Evolutionary conservation across 306 rosid species (phyloP).

Genomic region (Mimosa bimucronata): DNA sequence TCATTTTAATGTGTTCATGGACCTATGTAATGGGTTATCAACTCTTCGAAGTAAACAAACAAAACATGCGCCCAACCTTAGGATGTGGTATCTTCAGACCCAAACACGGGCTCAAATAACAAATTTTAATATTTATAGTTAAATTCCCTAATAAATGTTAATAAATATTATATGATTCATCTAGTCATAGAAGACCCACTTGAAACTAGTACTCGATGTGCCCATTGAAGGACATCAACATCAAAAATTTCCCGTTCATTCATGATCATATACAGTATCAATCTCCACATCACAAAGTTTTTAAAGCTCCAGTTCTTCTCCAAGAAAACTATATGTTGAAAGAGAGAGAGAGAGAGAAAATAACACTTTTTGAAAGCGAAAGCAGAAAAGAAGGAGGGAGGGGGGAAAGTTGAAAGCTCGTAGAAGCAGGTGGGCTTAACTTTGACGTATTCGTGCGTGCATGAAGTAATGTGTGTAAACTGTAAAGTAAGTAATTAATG

Average conservation of each 20-base stretch:
- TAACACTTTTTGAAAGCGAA: neutral
- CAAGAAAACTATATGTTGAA: neutral
- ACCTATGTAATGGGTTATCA: neutral
- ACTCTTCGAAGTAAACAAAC: neutral
- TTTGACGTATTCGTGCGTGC: neutral
- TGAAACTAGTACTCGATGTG: neutral
- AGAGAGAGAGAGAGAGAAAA: neutral
- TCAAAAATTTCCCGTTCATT: neutral
- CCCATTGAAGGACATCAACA: neutral
- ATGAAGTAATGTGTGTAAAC: neutral
- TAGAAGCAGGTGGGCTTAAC: neutral
- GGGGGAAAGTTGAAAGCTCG: neutral
- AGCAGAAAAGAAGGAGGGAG: neutral
- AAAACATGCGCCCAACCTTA: neutral
- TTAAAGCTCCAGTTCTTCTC: conserved; percentile 19
- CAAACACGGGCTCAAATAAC: neutral
- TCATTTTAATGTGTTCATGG: neutral
- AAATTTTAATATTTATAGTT: neutral
- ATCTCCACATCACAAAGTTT: conserved; percentile 5
- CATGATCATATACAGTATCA: neutral
- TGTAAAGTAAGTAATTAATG: neutral
- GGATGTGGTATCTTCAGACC: neutral
- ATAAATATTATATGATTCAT: neutral
- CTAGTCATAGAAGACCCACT: neutral
- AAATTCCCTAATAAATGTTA: neutral